These are phyloP conservation scores for Rhizoclosmatium globosum DNA, from an alignment of 192 early-diverging fungal genomes.

Conservation along the genomic window DNA sequence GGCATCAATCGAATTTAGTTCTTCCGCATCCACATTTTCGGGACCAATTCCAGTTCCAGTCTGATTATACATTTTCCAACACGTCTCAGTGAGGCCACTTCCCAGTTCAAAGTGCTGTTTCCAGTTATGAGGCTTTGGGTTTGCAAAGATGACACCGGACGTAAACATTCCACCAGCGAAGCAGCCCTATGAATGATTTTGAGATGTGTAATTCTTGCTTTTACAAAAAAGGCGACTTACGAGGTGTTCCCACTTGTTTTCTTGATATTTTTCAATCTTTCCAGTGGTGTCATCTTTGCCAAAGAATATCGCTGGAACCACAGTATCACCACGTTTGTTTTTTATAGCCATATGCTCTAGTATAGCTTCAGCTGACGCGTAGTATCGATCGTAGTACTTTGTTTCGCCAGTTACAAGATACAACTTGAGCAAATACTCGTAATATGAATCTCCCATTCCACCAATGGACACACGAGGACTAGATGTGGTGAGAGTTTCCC, in stretches of 20 bases:
- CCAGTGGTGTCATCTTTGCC: too few species aligned
- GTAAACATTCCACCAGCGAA: constrained; percentile 77
- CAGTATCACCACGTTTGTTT: too few species aligned
- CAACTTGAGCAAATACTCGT: constrained; percentile 60
- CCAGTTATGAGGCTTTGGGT: constrained; percentile 46
- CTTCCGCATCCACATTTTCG: constrained; percentile 66
- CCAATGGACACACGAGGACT: constrained; percentile 33
- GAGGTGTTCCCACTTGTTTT: too few species aligned
- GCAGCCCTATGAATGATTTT: too few species aligned
- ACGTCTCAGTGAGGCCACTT: constrained; percentile 44
- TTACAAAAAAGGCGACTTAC: too few species aligned
- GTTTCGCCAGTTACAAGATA: constrained; percentile 42
- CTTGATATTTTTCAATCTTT: too few species aligned
- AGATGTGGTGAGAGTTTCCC: background rate
- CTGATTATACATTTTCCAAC: constrained; percentile 69
- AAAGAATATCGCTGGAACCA: too few species aligned
- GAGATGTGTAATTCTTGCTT: too few species aligned
- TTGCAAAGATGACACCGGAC: constrained; percentile 57
- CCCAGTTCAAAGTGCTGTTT: constrained; percentile 42
- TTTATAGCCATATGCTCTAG: too few species aligned
- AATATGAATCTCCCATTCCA: constrained; percentile 54
- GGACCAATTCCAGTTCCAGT: constrained; percentile 79
- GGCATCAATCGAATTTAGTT: constrained; percentile 10
- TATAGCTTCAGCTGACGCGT: background rate
- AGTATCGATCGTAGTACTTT: constrained; percentile 20